phyloP scores from a whole-genome alignment of 768 basidiomycete genomes.

The Mycena filopes region DNA sequence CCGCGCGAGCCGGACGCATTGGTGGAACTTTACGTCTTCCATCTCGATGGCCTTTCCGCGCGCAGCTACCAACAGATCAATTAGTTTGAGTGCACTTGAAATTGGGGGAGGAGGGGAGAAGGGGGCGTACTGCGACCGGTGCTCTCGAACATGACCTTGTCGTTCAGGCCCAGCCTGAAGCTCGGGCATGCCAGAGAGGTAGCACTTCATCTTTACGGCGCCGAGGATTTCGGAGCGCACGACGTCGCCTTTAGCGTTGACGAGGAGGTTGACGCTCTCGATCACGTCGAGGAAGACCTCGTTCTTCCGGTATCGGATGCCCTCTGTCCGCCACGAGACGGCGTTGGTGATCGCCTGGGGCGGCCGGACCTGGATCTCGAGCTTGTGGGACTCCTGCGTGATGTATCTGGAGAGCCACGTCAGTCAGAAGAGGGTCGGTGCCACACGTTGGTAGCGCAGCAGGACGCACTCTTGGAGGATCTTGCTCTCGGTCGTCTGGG shows the following conservation, averaged over 20 bases:
- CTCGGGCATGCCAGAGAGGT: constrained; percentile 98
- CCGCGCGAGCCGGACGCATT: constrained; percentile 95
- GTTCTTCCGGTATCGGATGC: constrained; percentile 96
- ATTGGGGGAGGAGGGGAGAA: neutral
- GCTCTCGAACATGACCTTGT: constrained; percentile 99
- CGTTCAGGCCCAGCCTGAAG: constrained; percentile 93
- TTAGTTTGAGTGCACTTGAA: constrained; percentile 13
- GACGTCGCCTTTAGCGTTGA: constrained; percentile 96
- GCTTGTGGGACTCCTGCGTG: constrained; percentile 97
- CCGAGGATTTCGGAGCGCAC: constrained; percentile 97
- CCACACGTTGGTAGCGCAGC: constrained; percentile 38
- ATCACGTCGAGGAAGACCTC: constrained; percentile 99
- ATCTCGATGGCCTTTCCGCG: constrained; percentile 98
- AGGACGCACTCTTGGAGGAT: constrained; percentile 96
- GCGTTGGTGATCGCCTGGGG: constrained; percentile 98
- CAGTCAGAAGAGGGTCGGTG: neutral
- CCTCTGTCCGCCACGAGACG: constrained; percentile 97
- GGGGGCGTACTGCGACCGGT: constrained; percentile 81
- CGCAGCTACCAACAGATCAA: constrained; percentile 62
- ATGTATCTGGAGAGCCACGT: constrained; percentile 72
- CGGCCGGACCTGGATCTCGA: constrained; percentile 92
- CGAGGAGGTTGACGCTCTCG: constrained; percentile 88
- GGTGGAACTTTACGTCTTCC: constrained; percentile 99
- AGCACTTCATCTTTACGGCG: constrained; percentile 99
- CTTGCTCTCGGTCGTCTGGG: constrained; percentile 99